Evolutionary conservation across 305 asterid species (phyloP).

Genomic region (Andrographis paniculata): DNA sequence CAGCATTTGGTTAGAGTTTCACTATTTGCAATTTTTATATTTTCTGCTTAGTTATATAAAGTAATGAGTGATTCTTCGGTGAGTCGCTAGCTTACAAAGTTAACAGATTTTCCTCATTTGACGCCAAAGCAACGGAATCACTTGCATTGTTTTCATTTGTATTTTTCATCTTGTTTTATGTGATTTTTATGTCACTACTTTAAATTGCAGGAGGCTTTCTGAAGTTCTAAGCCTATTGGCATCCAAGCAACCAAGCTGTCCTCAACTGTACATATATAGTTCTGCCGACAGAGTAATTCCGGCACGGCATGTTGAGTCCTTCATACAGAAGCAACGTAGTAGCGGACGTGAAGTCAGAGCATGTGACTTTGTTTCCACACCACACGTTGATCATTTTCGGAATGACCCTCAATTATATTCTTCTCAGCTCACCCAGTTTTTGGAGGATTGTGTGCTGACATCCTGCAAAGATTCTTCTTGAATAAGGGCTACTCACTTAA

Average conservation of each 20-base stretch:
- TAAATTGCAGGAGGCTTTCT: slow-evolving; percentile 65
- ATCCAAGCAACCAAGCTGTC: slow-evolving; percentile 75
- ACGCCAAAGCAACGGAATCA: too few species aligned
- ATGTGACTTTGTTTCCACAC: slow-evolving; percentile 76
- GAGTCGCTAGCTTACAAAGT: too few species aligned
- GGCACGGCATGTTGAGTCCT: slow-evolving; percentile 72
- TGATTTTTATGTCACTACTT: neutral
- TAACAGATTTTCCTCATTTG: too few species aligned
- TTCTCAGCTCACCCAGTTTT: slow-evolving; percentile 73
- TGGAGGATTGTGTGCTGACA: slow-evolving; percentile 73
- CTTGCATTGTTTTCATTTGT: neutral
- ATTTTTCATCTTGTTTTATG: neutral
- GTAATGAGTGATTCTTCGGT: too few species aligned
- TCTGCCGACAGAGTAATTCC: slow-evolving; percentile 93
- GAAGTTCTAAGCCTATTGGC: slow-evolving; percentile 55
- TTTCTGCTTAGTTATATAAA: too few species aligned
- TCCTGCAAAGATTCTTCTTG: slow-evolving; percentile 25
- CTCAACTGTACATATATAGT: slow-evolving; percentile 88
- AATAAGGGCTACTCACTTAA: neutral
- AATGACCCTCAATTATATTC: slow-evolving; percentile 70
- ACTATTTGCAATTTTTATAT: too few species aligned
- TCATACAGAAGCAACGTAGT: slow-evolving; percentile 65
- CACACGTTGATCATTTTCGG: slow-evolving; percentile 94
- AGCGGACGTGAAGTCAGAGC: slow-evolving; percentile 76
- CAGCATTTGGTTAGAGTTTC: neutral